Conservation (phyloP, 306 rosid species). For the Potentilla sterilis region DNA sequence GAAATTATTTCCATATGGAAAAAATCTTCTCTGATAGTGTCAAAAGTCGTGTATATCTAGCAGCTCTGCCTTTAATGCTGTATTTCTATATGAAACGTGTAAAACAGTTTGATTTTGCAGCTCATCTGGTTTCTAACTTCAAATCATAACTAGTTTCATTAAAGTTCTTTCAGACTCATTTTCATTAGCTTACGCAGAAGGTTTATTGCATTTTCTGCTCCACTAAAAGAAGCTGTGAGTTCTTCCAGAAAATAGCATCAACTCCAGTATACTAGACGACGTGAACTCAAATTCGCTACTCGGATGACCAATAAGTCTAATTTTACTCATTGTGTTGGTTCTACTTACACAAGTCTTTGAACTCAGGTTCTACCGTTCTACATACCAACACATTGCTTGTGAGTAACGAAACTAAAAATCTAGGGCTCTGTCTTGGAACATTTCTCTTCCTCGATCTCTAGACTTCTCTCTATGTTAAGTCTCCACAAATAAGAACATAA, state of each 20-base stretch:
- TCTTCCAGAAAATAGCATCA: too few relatives aligned
- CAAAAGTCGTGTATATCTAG: neutral
- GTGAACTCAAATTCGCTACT: too few relatives aligned
- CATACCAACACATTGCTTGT: neutral
- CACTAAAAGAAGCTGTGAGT: too few relatives aligned
- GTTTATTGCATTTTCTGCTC: too few relatives aligned
- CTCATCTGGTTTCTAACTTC: too few relatives aligned
- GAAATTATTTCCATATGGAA: neutral
- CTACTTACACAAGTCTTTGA: neutral
- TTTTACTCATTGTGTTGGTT: neutral
- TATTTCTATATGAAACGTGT: neutral
- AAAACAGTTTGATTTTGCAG: neutral
- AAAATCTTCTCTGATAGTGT: neutral
- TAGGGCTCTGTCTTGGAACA: neutral
- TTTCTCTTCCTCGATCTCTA: neutral
- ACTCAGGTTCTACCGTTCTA: neutral
- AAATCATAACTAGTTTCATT: too few relatives aligned
- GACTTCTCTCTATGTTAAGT: neutral
- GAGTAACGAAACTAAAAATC: neutral
- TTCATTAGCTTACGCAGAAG: too few relatives aligned
- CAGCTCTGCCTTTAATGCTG: neutral
- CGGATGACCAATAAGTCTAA: neutral
- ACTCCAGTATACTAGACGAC: too few relatives aligned
- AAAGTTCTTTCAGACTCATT: neutral
- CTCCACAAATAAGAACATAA: too few relatives aligned